A percentile compares a stretch with the other conserved stretches of the same genome.
Conservation (phyloP, 805 yeast genomes). For the Wickerhamiella azymoides region DNA sequence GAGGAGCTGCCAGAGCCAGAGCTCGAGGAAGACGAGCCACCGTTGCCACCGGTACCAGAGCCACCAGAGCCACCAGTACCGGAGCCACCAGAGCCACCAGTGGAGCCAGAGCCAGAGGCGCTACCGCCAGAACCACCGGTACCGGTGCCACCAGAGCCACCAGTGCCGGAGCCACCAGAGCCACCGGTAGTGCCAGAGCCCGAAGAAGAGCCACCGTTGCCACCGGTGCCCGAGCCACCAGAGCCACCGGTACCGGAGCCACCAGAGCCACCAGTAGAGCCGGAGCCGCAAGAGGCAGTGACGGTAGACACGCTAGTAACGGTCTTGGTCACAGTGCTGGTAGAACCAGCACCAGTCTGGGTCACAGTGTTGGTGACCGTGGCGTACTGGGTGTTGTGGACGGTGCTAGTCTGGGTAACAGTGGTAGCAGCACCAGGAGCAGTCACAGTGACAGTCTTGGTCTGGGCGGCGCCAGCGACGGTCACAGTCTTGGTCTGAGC, state of each 20-base stretch:
- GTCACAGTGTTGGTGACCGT: not conserved
- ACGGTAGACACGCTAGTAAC: constrained; percentile 1
- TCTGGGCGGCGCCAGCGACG: constrained; percentile 1
- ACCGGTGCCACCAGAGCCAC: constrained; percentile 1
- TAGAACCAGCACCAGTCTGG: not conserved
- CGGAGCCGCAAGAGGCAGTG: constrained; percentile 2
- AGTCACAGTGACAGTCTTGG: constrained; percentile 5
- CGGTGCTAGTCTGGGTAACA: constrained; percentile 3
- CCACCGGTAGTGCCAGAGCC: constrained; percentile 1
- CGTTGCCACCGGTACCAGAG: not conserved
- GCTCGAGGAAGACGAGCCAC: constrained; percentile 1
- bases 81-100: not conserved
- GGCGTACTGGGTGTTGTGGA: not conserved
- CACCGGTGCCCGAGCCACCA: constrained; percentile 1
- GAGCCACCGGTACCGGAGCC: constrained; percentile 1
- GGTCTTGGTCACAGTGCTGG: not conserved
- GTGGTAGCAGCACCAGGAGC: not conserved
- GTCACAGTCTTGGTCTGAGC: not conserved
- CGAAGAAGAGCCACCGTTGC: constrained; percentile 6
- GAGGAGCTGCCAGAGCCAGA: constrained; percentile 20
- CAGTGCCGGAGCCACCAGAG: constrained; percentile 3
- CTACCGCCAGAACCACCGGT: not conserved
- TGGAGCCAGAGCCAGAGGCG: not conserved
- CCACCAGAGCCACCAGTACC: not conserved
- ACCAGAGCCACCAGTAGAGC: constrained; percentile 1